Evolutionary conservation across 1,284 basidiomycete genomes (phyloP), one percentile per base, ranked within the genome.

Genomic region (Ganoderma resinaceum): DNA sequence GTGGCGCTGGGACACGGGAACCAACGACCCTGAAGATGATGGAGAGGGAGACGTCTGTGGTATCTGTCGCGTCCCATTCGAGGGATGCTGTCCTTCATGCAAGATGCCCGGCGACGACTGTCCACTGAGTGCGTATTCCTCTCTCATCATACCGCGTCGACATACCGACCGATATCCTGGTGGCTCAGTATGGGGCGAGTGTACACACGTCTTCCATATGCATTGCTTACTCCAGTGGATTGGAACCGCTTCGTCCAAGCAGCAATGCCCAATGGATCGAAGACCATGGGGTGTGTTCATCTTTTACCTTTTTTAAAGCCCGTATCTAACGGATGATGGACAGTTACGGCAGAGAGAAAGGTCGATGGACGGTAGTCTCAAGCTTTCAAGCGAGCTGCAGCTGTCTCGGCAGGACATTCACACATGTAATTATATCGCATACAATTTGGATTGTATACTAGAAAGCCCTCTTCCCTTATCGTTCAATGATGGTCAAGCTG

Each of bases 71-170:
- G 91, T 95, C 6, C 89, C 95, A 0, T 98, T 91, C 76, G 96
- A 98, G 78, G 94, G 92, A 0, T 96, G 95, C 75, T 98, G 96
- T 82, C 95, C 96, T 5, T 88, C 91, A 4, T 98, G 96, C 82
- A 97, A 96, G 80, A 89, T 96, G 75, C 96, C 96, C 0, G 96
- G 96, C n/a, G 96, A 98, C 73, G 95, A 97, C 76, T 98, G 96
- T 83, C 96, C 96, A 1, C 82, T 98, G 37, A 97, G 96, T 98
- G 75, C 77, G 91, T 87, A 0, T 49, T 12, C 52, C 38, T 9
- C 33, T 60, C 20, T 18, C 37, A n/a, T 62, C 16, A 18, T 65
- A 35, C 9, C 37, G 6, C 55, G 8, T 58, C 40, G 33, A 29
- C 26, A 59, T n/a, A n/a, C 57, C 66, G 26, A 69, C 42, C 52